Evolutionary conservation across 2,329 filamentous ascomycete genomes (phyloP).

Genomic region (Aureobasidium sp.): DNA sequence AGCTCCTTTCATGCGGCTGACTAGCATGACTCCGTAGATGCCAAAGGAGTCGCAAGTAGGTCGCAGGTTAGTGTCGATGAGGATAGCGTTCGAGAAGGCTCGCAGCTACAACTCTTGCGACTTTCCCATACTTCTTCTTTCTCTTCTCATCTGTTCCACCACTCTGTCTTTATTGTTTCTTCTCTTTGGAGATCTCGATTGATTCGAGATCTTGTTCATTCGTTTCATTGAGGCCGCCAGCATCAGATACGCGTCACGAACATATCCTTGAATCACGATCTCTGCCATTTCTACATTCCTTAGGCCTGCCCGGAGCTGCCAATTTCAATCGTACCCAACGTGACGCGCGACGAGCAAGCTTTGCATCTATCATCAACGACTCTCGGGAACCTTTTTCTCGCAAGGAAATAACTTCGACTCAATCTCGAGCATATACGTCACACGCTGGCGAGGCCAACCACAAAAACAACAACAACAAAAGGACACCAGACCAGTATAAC

Average conservation of each 20-base stretch:
- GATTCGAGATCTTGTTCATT: not conserved
- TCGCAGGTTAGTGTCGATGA: not conserved
- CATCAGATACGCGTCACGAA: not conserved
- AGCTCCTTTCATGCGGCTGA: not conserved
- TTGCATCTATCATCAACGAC: not conserved
- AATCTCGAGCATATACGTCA: not conserved
- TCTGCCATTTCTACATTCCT: not conserved
- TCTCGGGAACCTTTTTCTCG: not conserved
- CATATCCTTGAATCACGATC: not conserved
- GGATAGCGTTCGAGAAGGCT: not conserved
- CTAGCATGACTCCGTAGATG: not conserved
- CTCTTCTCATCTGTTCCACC: not conserved
- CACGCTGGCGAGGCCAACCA: not conserved
- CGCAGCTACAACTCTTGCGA: not conserved
- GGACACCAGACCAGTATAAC: not conserved
- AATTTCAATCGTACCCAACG: not conserved
- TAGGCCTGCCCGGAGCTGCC: not conserved
- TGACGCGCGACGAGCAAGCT: not conserved
- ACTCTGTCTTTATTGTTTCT: not conserved
- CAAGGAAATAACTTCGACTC: not conserved
- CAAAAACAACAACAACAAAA: not conserved
- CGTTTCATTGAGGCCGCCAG: not conserved
- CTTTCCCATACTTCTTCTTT: not conserved
- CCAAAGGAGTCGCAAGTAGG: not conserved
- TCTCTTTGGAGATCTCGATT: not conserved